Conservation (phyloP, 768 basidiomycete species). For the Galerina sulciceps region DNA sequence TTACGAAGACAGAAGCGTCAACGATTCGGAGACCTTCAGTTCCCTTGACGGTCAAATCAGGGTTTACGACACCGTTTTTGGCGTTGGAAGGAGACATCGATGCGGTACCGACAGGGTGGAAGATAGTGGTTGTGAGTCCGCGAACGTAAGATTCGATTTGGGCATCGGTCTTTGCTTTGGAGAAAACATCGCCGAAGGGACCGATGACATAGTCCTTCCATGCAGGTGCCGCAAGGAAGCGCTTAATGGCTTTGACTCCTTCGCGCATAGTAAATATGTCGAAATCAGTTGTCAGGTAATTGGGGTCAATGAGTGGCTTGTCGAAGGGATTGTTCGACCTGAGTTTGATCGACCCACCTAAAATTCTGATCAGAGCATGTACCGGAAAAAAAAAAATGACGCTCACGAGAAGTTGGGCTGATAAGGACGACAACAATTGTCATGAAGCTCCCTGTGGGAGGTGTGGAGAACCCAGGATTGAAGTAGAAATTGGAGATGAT, state of each 20-base stretch:
- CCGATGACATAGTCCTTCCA: conserved; percentile 32
- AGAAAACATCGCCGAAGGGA: conserved; percentile 23
- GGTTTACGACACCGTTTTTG: conserved; percentile 37
- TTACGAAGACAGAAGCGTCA: conserved; percentile 39
- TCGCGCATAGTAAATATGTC: conserved; percentile 34
- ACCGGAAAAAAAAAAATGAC: not conserved
- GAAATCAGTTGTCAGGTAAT: conserved; percentile 38
- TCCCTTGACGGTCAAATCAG: conserved; percentile 33
- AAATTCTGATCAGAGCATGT: not conserved
- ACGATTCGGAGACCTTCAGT: conserved; percentile 36
- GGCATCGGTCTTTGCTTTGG: conserved; percentile 25
- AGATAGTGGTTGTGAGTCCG: conserved; percentile 19
- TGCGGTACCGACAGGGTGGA: conserved; percentile 38
- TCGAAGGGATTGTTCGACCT: conserved; percentile 17
- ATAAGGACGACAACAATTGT: conserved; percentile 19
- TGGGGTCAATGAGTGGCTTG: conserved; percentile 53
- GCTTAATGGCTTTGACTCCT: conserved; percentile 22
- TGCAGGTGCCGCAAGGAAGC: conserved; percentile 27
- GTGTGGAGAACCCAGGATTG: conserved; percentile 6
- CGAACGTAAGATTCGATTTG: conserved; percentile 19
- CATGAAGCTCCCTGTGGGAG: conserved; percentile 26
- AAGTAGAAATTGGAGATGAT: conserved; percentile 22
- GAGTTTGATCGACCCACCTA: conserved; percentile 6
- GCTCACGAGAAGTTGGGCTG: conserved; percentile 31
- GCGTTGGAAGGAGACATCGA: conserved; percentile 33